Evolutionary conservation across 139 green algal species (phyloP).

Genomic region (Eudorina sp.): DNA sequence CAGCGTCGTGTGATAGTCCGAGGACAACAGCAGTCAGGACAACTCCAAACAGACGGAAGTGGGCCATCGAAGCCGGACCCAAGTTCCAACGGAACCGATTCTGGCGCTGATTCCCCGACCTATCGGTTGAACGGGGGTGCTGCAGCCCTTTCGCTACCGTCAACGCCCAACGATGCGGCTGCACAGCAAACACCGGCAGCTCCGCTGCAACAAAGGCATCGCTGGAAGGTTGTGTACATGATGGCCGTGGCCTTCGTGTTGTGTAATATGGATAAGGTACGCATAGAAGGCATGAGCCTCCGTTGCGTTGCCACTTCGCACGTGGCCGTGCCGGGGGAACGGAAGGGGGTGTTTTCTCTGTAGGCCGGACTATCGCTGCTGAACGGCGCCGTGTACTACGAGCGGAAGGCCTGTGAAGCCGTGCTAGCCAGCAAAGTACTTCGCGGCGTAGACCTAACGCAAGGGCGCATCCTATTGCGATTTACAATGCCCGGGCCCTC

Average conservation of each 20-base stretch:
- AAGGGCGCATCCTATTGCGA: too few species aligned
- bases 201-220: not conserved
- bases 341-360: too few species aligned
- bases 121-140: conserved; percentile 6
- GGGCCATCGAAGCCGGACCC: not conserved
- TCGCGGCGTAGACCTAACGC: too few species aligned
- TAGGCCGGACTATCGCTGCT: too few species aligned
- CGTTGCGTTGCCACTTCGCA: too few species aligned
- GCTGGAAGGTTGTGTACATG: conserved; percentile 57
- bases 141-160: not conserved
- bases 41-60: not conserved
- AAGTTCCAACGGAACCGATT: not conserved
- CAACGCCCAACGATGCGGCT: not conserved
- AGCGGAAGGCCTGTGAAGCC: too few species aligned
- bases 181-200: not conserved
- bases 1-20: not conserved
- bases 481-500: too few species aligned
- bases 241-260: conserved; percentile 71
- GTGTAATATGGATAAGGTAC: conserved; percentile 99
- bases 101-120: not conserved
- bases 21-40: conserved; percentile 16
- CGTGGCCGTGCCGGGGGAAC: too few species aligned
- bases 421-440: too few species aligned
- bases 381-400: too few species aligned
- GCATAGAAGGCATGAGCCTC: too few species aligned